A percentile compares a stretch with the other conserved stretches of the same genome.
These are phyloP conservation scores for Copromyces sp. DNA, from an alignment of 495 filamentous ascomycete genomes.

Conservation along the genomic window DNA sequence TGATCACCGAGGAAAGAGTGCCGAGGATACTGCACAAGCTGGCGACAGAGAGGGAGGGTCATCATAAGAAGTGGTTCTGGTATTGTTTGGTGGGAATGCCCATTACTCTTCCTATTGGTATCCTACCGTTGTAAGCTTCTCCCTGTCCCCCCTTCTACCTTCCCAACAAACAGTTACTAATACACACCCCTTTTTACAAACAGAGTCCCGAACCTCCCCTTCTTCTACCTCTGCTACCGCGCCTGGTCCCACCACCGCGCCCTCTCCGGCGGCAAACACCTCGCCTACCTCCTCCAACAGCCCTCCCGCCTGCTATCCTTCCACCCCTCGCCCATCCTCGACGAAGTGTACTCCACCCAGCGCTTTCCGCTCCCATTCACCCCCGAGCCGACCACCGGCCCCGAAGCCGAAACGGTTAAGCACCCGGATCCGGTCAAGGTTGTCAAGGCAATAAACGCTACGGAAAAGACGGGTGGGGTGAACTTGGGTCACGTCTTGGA, in stretches of 20 bases:
- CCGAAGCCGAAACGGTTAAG: conserved; percentile 8
- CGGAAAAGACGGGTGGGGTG: neutral
- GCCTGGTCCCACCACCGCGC: conserved; percentile 63
- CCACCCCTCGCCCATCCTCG: conserved; percentile 53
- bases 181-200: neutral
- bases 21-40: conserved; percentile 50
- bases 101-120: conserved; percentile 65
- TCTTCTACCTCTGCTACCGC: conserved; percentile 88
- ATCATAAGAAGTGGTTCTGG: conserved; percentile 66
- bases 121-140: conserved; percentile 69
- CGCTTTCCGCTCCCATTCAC: conserved; percentile 19
- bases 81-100: conserved; percentile 79
- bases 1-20: conserved; percentile 54
- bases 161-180: conserved; percentile 1
- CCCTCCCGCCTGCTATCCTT: conserved; percentile 45
- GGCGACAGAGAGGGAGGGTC: conserved; percentile 64
- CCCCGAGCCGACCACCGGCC: conserved; percentile 16
- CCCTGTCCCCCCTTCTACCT: neutral
- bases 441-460: conserved; percentile 1
- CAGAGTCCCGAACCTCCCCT: conserved; percentile 90
- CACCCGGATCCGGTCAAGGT: conserved; percentile 13
- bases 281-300: conserved; percentile 68
- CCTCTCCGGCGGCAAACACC: conserved; percentile 70
- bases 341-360: conserved; percentile 56
- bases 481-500: neutral